phyloP scores from a whole-genome alignment of 2,329 filamentous ascomycete genomes.

The Phialophora tarda region DNA sequence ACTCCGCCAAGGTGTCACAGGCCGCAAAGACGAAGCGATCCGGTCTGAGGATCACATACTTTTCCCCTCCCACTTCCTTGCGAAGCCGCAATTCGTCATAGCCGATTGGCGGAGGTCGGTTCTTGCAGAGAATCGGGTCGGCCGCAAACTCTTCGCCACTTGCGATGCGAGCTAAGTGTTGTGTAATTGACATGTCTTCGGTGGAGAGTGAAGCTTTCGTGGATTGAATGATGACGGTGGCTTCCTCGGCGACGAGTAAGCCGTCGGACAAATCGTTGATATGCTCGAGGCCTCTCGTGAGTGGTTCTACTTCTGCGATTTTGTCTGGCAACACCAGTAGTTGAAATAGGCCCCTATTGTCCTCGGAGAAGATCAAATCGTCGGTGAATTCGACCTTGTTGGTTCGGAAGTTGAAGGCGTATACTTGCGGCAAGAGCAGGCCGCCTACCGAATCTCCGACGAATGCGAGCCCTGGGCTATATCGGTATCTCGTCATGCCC shows the following conservation, averaged over 20 bases:
- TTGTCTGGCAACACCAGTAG: conserved; percentile 42
- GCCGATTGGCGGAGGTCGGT: conserved; percentile 41
- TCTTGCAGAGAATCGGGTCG: conserved; percentile 40
- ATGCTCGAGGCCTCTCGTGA: conserved; percentile 21
- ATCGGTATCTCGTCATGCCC: conserved; percentile 44
- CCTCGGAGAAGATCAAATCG: conserved; percentile 42
- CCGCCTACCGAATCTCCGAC: conserved; percentile 43
- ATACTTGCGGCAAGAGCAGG: conserved; percentile 46
- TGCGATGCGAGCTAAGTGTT: conserved; percentile 39
- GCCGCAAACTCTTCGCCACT: conserved; percentile 42
- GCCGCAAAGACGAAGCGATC: conserved; percentile 47
- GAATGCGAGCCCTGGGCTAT: conserved; percentile 44
- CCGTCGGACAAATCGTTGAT: conserved; percentile 19
- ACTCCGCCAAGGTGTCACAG: conserved; percentile 24
- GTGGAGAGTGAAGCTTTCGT: conserved; percentile 2
- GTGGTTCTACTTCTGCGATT: conserved; percentile 17
- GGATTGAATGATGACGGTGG: conserved; percentile 33
- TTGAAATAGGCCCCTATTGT: conserved; percentile 44
- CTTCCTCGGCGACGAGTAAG: conserved; percentile 27
- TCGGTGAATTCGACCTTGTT: conserved; percentile 43
- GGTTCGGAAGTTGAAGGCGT: conserved; percentile 39
- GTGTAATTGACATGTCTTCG: background rate
- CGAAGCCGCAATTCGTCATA: conserved; percentile 43
- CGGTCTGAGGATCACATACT: conserved; percentile 44
- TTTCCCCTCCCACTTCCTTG: conserved; percentile 36